phyloP scores from a whole-genome alignment of 441 rosid genomes.

The Raphanus hybrid region DNA sequence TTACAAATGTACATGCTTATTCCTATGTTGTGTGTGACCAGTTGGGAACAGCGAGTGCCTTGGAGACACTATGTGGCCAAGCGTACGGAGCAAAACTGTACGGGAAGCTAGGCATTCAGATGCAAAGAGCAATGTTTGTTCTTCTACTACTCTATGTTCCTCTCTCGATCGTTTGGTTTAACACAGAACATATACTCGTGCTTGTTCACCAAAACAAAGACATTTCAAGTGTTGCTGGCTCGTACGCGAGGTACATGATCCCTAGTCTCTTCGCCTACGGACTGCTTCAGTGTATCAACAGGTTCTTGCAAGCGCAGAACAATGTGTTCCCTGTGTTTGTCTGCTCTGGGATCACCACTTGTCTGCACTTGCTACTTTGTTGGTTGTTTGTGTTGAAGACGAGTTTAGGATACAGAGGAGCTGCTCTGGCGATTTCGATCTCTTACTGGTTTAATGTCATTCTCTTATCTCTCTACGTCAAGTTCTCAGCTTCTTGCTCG shows the following conservation, averaged over 20 bases:
- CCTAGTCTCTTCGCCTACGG: constrained; percentile 71
- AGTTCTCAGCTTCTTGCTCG: constrained; percentile 59
- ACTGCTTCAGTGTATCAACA: constrained; percentile 59
- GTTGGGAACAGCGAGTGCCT: constrained; percentile 64
- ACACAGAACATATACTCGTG: too few relatives aligned
- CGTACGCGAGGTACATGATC: constrained; percentile 61
- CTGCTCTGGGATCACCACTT: constrained; percentile 1
- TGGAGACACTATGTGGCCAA: constrained; percentile 65
- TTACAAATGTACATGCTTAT: neutral
- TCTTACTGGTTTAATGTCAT: constrained; percentile 43
- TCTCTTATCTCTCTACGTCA: constrained; percentile 51
- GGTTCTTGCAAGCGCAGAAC: constrained; percentile 7
- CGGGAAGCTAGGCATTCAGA: constrained; percentile 25
- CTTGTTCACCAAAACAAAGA: constrained; percentile 51
- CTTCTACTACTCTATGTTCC: too few relatives aligned
- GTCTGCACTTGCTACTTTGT: constrained; percentile 36
- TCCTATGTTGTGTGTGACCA: constrained; percentile 17
- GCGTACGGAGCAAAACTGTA: constrained; percentile 62
- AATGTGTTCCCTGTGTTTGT: neutral
- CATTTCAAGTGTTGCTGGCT: constrained; percentile 54
- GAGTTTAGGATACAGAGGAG: constrained; percentile 60
- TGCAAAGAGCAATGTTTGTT: too few relatives aligned
- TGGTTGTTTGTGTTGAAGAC: constrained; percentile 63
- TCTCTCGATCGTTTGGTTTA: too few relatives aligned
- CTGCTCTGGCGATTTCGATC: constrained; percentile 60